Conservation (phyloP, 176 grass and related monocot genomes). For the Zoysia japonica region DNA sequence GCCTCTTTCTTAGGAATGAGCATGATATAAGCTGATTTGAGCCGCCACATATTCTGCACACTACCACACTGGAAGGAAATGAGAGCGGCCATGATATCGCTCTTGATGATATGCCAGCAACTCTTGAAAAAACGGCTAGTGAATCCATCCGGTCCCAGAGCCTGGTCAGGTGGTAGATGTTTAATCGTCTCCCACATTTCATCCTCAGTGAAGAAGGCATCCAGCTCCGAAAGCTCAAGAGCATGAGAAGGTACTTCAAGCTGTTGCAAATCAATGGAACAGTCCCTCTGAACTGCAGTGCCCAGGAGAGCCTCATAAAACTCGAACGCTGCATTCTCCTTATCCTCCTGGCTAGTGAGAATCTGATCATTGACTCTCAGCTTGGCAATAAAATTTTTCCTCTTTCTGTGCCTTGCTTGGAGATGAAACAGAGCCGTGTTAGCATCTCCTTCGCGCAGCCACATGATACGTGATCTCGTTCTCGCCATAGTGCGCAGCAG, state of each 20-base stretch:
- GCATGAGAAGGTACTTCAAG: background rate
- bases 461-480: background rate
- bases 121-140: background rate
- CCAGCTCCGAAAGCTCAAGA: too few species aligned
- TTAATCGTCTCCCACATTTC: background rate
- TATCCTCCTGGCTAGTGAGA: background rate
- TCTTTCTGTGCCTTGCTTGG: background rate
- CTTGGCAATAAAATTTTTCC: background rate
- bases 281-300: background rate
- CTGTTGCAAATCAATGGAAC: background rate
- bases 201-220: background rate
- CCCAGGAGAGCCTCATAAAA: background rate
- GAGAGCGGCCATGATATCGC: background rate
- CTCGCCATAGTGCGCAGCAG: background rate
- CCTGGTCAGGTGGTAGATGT: background rate
- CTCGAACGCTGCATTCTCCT: background rate
- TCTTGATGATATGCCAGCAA: background rate
- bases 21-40: too few species aligned
- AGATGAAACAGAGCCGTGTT: background rate
- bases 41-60: too few species aligned
- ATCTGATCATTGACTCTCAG: background rate
- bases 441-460: background rate
- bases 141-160: background rate
- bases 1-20: too few species aligned
- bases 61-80: background rate